phyloP scores from a whole-genome alignment of 345 rosid species.

The Turritis glabra region DNA sequence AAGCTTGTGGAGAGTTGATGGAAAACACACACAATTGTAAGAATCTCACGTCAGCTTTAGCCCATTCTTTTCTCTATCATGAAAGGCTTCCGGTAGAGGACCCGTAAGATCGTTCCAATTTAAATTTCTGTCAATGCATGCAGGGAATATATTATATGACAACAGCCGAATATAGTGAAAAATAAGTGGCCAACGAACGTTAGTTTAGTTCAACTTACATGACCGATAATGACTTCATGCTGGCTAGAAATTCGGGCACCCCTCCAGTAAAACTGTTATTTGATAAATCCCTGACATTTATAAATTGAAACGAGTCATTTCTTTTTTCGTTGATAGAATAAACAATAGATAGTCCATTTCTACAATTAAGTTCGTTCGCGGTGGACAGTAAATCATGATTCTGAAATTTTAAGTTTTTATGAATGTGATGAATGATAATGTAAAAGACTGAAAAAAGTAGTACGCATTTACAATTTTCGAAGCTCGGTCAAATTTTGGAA shows the following conservation, averaged over 20 bases:
- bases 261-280: constrained; percentile 43
- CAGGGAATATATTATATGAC: not conserved
- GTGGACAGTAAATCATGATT: too few relatives aligned
- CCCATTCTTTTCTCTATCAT: constrained; percentile 24
- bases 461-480: constrained; percentile 35
- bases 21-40: not conserved
- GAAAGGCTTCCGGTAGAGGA: constrained; percentile 34
- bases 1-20: not conserved
- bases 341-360: too few relatives aligned
- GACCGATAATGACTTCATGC: constrained; percentile 31
- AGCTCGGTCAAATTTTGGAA: constrained; percentile 37
- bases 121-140: constrained; percentile 43
- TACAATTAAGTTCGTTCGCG: too few relatives aligned
- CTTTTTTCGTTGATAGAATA: too few relatives aligned
- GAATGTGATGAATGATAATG: too few relatives aligned
- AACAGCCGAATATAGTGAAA: too few relatives aligned
- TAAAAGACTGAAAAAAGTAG: too few relatives aligned
- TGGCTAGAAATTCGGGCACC: constrained; percentile 44
- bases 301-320: too few relatives aligned
- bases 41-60: constrained; percentile 34
- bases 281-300: constrained; percentile 43
- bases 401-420: too few relatives aligned
- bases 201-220: constrained; percentile 38
- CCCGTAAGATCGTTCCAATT: constrained; percentile 42
- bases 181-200: too few relatives aligned